Base-by-base conservation (phyloP, 1,284 basidiomycete species). In the Veloporphyrellus conicus region DNA sequence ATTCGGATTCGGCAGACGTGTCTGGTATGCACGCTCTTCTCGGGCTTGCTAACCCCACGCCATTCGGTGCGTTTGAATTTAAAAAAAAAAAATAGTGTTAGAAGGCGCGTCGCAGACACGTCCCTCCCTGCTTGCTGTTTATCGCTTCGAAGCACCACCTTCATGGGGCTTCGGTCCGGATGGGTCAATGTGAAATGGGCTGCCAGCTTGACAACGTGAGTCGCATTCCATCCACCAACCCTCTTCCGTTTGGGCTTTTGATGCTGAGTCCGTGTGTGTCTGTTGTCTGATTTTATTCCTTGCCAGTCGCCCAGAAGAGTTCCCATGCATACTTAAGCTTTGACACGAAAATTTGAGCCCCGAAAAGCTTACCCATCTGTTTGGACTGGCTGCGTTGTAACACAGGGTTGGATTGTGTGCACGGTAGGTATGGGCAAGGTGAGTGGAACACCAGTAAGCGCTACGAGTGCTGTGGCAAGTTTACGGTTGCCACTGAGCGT, bases 1-100 rank as follows among this genome's bases (percentile, higher is more conserved):
- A 0, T 77, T 72, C 52, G 76, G 77, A 10, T 78, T 74, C 51
- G 76, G 77, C 27, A 60, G 70, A 22, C 66, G 76, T 7, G 59
- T 70, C 67, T 53, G 73, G 72, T 73, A 52, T 6, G 44, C 23
- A 33, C 12, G 12, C 28, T 27, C 3, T 12, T 15, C 19, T 40
- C n/a, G 14, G 14, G 22, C 20, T 29, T 16, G 10, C 18, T 56
- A 33, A 36, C 37, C 41, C 5, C 25, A 12, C 3, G 20, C 15
- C 20, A 37, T n/a, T 23, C 14, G 14, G 8, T 6, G 12, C 9
- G 10, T 10, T 29, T 29, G 10, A 11, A 29, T 14, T 29, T 29
- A 29, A 10, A 29, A 29, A 6, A 4, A 29, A 6, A 6, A 27
- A 27, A 23, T 22, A 48, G 51, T 41, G 45, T 47, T 45, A 75